Conservation (phyloP, 2,329 filamentous ascomycete genomes). For the Aspergillus niger region DNA sequence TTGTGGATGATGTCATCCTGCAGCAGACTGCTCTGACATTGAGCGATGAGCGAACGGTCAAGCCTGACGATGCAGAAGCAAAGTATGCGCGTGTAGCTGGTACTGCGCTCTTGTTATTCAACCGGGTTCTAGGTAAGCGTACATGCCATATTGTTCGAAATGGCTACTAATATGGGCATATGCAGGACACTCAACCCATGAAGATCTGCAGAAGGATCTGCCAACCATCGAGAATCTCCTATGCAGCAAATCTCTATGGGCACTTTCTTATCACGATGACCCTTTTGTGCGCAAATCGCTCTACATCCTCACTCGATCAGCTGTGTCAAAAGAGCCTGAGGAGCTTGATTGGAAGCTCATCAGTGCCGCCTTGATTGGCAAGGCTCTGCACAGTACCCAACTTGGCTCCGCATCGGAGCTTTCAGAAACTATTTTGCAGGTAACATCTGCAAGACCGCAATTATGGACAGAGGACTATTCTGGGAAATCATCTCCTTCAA, state of each 20-base stretch:
- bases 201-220: conserved; percentile 62
- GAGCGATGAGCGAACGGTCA: conserved; percentile 86
- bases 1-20: conserved; percentile 73
- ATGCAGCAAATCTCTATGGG: conserved; percentile 62
- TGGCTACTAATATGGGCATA: conserved; percentile 18
- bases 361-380: conserved; percentile 70
- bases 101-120: conserved; percentile 58
- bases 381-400: conserved; percentile 73
- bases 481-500: conserved; percentile 58
- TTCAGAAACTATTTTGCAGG: conserved; percentile 63
- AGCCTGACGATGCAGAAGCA: conserved; percentile 77
- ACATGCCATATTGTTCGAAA: background rate
- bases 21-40: conserved; percentile 78
- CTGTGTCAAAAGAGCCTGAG: conserved; percentile 50
- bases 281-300: conserved; percentile 59
- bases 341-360: conserved; percentile 65
- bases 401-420: conserved; percentile 72
- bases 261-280: conserved; percentile 59
- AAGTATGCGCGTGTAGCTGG: conserved; percentile 82
- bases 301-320: conserved; percentile 58
- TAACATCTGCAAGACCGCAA: conserved; percentile 67
- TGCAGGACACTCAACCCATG: conserved; percentile 36
- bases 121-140: conserved; percentile 53
- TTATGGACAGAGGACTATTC: conserved; percentile 72
- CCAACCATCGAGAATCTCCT: conserved; percentile 68